Evolutionary conservation across 257 asterid species (phyloP).

Genomic region (Oldenlandia corymbosa): DNA sequence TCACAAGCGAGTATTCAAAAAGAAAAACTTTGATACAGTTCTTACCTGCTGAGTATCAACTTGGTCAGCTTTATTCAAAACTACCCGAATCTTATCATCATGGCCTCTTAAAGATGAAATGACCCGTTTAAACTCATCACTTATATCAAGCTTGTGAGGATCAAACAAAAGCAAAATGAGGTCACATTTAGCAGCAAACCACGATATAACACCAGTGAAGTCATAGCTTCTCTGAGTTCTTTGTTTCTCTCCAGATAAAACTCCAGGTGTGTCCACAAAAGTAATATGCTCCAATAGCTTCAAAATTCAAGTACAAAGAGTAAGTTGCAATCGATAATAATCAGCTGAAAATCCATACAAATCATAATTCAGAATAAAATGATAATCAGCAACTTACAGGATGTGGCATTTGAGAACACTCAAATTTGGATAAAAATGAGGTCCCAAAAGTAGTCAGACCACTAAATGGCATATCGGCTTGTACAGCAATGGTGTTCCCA

Average conservation of each 20-base stretch:
- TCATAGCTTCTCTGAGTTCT: constrained; percentile 94
- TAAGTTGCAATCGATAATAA: constrained; percentile 1
- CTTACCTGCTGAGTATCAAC: constrained; percentile 90
- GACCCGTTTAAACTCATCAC: constrained; percentile 93
- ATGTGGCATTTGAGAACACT: constrained; percentile 98
- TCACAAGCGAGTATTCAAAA: background rate
- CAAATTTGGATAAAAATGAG: constrained; percentile 84
- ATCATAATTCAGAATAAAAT: background rate
- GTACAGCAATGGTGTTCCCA: constrained; percentile 92
- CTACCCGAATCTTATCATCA: constrained; percentile 95
- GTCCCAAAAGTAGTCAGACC: constrained; percentile 90
- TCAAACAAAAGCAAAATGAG: constrained; percentile 85
- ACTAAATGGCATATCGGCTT: constrained; percentile 94
- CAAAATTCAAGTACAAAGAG: constrained; percentile 19
- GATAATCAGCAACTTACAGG: constrained; percentile 52
- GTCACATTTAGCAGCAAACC: constrained; percentile 95
- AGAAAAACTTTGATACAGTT: constrained; percentile 7
- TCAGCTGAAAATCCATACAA: background rate
- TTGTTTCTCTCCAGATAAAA: constrained; percentile 93
- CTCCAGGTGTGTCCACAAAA: constrained; percentile 95
- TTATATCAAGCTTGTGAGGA: constrained; percentile 95
- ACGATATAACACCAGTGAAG: constrained; percentile 94
- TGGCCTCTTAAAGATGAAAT: constrained; percentile 89
- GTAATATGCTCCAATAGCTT: constrained; percentile 94
- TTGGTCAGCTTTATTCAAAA: constrained; percentile 94